These are phyloP conservation scores for Elsinoe arachidis DNA, from an alignment of 2,329 filamentous ascomycete genomes.

Conservation along the genomic window DNA sequence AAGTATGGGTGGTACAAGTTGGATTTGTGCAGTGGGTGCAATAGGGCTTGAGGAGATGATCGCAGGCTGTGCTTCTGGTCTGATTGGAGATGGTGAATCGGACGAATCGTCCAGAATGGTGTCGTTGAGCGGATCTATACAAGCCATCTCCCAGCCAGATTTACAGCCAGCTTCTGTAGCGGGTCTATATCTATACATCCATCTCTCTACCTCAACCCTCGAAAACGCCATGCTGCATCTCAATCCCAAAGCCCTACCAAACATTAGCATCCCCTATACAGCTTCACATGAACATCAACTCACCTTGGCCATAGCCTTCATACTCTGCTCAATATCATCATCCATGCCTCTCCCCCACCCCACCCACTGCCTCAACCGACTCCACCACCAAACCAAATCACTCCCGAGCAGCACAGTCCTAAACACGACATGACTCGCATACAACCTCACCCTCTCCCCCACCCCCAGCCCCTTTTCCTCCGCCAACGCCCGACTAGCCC, in stretches of 20 bases:
- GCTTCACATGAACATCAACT: constrained; percentile 14
- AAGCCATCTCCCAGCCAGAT: not conserved
- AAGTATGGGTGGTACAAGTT: no score
- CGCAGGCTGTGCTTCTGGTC: no score
- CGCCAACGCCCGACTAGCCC: constrained; percentile 77
- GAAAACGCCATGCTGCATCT: constrained; percentile 81
- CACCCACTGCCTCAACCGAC: constrained; percentile 66
- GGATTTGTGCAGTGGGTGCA: no score
- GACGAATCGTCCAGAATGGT: not conserved
- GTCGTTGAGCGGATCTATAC: not conserved
- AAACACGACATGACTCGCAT: constrained; percentile 74
- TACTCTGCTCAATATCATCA: constrained; percentile 80
- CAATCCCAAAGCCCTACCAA: constrained; percentile 66
- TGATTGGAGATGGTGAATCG: no score
- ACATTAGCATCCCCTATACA: constrained; percentile 14
- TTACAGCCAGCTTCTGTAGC: not conserved
- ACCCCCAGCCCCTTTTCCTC: constrained; percentile 59
- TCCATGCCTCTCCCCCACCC: constrained; percentile 80
- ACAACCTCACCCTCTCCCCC: constrained; percentile 56
- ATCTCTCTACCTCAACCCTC: constrained; percentile 51
- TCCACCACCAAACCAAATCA: constrained; percentile 77
- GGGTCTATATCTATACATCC: not conserved
- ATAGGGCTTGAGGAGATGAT: not conserved
- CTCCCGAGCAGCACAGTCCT: constrained; percentile 63
- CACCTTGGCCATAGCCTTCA: constrained; percentile 72